A percentile compares a stretch with the other conserved stretches of the same genome.
Evolutionary conservation across 1,284 basidiomycete species (phyloP).

Genomic region (Chondrostereum purpureum): DNA sequence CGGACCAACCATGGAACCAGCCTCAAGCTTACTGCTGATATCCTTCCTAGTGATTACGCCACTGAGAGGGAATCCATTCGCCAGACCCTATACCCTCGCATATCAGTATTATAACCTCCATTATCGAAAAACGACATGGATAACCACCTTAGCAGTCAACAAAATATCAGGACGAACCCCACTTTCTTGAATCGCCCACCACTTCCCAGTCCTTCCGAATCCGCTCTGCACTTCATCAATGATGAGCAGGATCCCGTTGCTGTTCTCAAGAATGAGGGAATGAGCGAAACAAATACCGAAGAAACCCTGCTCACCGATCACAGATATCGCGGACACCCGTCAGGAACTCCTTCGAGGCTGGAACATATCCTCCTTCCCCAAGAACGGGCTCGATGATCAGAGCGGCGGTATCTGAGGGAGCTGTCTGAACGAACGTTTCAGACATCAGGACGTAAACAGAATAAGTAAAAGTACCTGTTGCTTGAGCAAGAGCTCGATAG

Average conservation of each 20-base stretch:
- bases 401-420: slow-evolving; percentile 84
- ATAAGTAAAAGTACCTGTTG: too few relatives aligned
- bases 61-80: slow-evolving; percentile 91
- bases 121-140: not conserved
- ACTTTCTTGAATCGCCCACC: slow-evolving; percentile 76
- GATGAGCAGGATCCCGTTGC: slow-evolving; percentile 78
- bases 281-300: not conserved
- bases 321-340: slow-evolving; percentile 78
- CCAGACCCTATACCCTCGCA: slow-evolving; percentile 68
- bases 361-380: slow-evolving; percentile 93
- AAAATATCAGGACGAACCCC: slow-evolving; percentile 85
- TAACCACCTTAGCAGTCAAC: slow-evolving; percentile 74
- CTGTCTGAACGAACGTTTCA: too few relatives aligned
- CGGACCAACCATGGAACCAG: slow-evolving; percentile 67
- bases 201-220: slow-evolving; percentile 84
- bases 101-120: too few relatives aligned
- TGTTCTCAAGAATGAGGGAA: slow-evolving; percentile 16
- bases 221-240: slow-evolving; percentile 89
- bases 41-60: slow-evolving; percentile 80
- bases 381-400: slow-evolving; percentile 91
- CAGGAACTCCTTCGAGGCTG: slow-evolving; percentile 79
- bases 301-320: slow-evolving; percentile 35
- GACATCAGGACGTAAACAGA: too few relatives aligned
- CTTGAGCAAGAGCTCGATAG: slow-evolving; percentile 64
- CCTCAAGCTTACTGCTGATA: slow-evolving; percentile 73